Evolutionary conservation across 148 eudicot genomes (phyloP).

Genomic region (Tetragonia tetragonoides): DNA sequence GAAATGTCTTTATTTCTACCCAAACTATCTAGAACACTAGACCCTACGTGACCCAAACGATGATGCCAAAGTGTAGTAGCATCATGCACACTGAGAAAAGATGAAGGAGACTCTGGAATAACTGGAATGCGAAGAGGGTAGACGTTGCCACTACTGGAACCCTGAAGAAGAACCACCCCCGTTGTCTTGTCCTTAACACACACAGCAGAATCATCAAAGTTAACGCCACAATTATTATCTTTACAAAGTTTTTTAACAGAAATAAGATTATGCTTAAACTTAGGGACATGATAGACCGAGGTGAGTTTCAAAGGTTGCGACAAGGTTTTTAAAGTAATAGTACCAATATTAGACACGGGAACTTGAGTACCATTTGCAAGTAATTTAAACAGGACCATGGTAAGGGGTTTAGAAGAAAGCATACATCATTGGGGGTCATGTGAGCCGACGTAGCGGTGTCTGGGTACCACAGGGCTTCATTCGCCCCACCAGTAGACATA

Average conservation of each 20-base stretch:
- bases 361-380: background rate
- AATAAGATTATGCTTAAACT: too few relatives aligned
- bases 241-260: too few relatives aligned
- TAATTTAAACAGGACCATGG: background rate
- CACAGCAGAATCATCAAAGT: background rate
- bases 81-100: background rate
- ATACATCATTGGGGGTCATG: background rate
- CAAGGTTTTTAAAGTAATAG: too few relatives aligned
- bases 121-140: background rate
- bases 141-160: background rate
- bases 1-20: too few relatives aligned
- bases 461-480: too few relatives aligned
- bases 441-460: too few relatives aligned
- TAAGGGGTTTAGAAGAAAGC: background rate
- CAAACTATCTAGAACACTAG: background rate
- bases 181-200: background rate
- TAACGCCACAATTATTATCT: background rate
- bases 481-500: too few relatives aligned
- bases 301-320: too few relatives aligned
- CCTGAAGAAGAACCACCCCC: background rate
- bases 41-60: background rate
- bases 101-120: background rate
- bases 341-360: background rate
- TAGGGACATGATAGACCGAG: too few relatives aligned
- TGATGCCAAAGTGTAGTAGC: background rate